phyloP scores from a whole-genome alignment of 768 basidiomycete species.

The Leccinum rimulosum region DNA sequence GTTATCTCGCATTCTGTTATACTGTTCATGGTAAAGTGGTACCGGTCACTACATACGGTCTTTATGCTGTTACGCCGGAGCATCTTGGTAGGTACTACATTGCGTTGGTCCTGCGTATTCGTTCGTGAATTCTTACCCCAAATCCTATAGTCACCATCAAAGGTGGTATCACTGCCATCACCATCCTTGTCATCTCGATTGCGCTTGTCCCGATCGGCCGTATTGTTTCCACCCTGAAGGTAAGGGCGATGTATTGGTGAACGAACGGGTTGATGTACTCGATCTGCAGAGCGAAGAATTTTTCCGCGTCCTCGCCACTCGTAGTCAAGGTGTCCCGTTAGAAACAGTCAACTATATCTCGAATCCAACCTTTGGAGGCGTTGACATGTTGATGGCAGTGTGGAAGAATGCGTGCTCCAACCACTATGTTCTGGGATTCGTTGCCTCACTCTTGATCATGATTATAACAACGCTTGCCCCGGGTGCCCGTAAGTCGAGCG shows the following conservation, averaged over 20 bases:
- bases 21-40: slow-evolving; percentile 20
- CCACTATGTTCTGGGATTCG: slow-evolving; percentile 19
- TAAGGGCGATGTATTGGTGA: neutral
- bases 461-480: slow-evolving; percentile 23
- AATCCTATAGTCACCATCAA: slow-evolving; percentile 24
- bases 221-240: slow-evolving; percentile 19
- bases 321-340: slow-evolving; percentile 21
- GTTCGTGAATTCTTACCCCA: neutral
- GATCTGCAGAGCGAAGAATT: slow-evolving; percentile 26
- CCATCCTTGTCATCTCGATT: slow-evolving; percentile 29
- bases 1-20: slow-evolving; percentile 30
- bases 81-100: slow-evolving; percentile 17
- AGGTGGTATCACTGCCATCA: slow-evolving; percentile 27
- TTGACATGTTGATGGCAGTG: slow-evolving; percentile 13
- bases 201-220: slow-evolving; percentile 24
- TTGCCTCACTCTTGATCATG: slow-evolving; percentile 21
- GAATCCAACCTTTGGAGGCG: slow-evolving; percentile 20
- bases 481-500: slow-evolving; percentile 21
- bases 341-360: slow-evolving; percentile 23
- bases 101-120: neutral
- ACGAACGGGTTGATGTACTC: neutral
- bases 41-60: slow-evolving; percentile 25
- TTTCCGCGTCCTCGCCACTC: slow-evolving; percentile 21
- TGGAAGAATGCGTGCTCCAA: slow-evolving; percentile 21
- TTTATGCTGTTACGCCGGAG: slow-evolving; percentile 18